phyloP scores from a whole-genome alignment of 768 basidiomycete genomes.

The Rhizopogon vulgaris region DNA sequence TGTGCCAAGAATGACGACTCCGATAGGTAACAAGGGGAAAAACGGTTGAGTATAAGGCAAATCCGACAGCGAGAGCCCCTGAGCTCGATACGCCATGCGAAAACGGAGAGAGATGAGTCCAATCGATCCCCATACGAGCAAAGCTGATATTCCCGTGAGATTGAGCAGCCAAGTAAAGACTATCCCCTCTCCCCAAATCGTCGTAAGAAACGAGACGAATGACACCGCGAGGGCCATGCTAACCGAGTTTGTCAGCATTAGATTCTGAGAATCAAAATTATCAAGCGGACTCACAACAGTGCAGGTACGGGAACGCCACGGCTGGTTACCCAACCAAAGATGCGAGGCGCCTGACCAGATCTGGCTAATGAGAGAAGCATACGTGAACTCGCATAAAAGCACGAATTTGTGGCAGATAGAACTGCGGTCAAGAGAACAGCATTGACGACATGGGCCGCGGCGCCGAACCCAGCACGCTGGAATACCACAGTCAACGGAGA shows the following conservation, averaged over 20 bases:
- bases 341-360: constrained; percentile 54
- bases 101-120: constrained; percentile 54
- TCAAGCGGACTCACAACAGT: constrained; percentile 36
- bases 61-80: constrained; percentile 44
- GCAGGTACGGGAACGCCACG: constrained; percentile 58
- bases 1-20: constrained; percentile 42
- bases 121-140: constrained; percentile 64
- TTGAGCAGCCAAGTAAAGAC: constrained; percentile 58
- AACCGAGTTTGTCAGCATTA: constrained; percentile 18
- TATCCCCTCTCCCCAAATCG: constrained; percentile 51
- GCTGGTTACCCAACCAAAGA: constrained; percentile 61
- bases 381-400: constrained; percentile 61
- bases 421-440: constrained; percentile 63
- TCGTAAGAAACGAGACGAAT: constrained; percentile 48
- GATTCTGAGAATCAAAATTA: constrained; percentile 13
- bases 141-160: constrained; percentile 58
- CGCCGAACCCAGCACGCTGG: constrained; percentile 55
- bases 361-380: constrained; percentile 58
- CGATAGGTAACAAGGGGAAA: constrained; percentile 45
- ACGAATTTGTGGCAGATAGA: constrained; percentile 57
- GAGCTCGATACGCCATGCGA: constrained; percentile 51
- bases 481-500: constrained; percentile 64
- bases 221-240: constrained; percentile 45
- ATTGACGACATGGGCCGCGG: constrained; percentile 58
- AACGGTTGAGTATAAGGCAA: constrained; percentile 54